Percentiles rank a stretch among this genome's conserved stretches.
phyloP scores from a whole-genome alignment of 2,329 filamentous ascomycete genomes.

The Colletotrichum sp. region DNA sequence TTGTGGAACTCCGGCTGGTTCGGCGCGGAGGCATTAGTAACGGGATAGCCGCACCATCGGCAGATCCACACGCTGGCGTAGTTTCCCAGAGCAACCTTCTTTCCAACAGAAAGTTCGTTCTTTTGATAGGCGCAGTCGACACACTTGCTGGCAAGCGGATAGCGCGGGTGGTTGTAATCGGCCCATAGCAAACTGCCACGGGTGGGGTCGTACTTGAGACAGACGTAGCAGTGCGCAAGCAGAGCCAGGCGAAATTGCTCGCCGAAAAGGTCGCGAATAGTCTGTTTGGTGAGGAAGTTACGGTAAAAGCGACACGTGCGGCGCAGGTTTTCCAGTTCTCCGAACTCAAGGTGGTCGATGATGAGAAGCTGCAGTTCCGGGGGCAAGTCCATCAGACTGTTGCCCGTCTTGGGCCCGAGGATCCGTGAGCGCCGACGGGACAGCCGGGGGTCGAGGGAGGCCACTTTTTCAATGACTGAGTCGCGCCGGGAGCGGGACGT shows the following conservation, averaged over 20 bases:
- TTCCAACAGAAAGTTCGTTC: constrained; percentile 40
- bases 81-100: constrained; percentile 41
- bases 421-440: constrained; percentile 9
- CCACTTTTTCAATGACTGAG: constrained; percentile 21
- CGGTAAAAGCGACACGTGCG: constrained; percentile 43
- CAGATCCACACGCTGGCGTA: constrained; percentile 41
- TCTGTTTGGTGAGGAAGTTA: constrained; percentile 35
- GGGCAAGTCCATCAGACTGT: constrained; percentile 39
- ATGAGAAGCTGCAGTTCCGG: constrained; percentile 47
- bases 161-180: constrained; percentile 30
- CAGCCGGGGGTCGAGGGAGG: constrained; percentile 9
- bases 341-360: constrained; percentile 44
- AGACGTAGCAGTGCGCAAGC: constrained; percentile 44
- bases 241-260: constrained; percentile 32
- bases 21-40: constrained; percentile 32
- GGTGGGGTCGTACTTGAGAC: constrained; percentile 37
- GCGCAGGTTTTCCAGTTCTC: constrained; percentile 46
- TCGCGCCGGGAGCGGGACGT: constrained; percentile 17
- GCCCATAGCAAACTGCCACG: constrained; percentile 37
- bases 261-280: constrained; percentile 41
- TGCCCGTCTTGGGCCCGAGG: constrained; percentile 8
- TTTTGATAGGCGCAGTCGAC: constrained; percentile 40
- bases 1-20: constrained; percentile 45
- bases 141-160: constrained; percentile 44
- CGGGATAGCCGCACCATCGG: constrained; percentile 49